phyloP scores from a whole-genome alignment of 2,329 filamentous ascomycete genomes.

The Furcasterigmium sp. region DNA sequence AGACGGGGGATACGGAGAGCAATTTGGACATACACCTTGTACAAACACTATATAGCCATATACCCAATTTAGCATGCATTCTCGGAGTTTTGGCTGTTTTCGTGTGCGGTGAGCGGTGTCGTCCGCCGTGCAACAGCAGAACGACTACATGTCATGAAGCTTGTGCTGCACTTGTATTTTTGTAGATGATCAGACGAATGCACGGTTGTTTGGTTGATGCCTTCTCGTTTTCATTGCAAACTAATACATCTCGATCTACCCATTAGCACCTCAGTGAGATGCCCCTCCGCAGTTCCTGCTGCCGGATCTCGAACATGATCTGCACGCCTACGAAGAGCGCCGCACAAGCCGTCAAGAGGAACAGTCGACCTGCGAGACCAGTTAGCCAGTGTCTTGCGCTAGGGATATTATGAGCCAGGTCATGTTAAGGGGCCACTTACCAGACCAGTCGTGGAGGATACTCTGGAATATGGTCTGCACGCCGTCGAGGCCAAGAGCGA shows the following conservation, averaged over 20 bases:
- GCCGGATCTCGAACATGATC: slow-evolving; percentile 93
- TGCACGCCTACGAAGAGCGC: slow-evolving; percentile 81
- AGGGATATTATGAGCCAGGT: background rate
- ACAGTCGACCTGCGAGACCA: slow-evolving; percentile 53
- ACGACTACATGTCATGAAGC: too few species aligned
- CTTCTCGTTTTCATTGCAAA: too few species aligned
- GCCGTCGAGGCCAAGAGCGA: slow-evolving; percentile 87
- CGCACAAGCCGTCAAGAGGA: slow-evolving; percentile 65
- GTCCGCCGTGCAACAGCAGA: too few species aligned
- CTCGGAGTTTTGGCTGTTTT: too few species aligned
- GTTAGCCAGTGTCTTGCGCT: slow-evolving; percentile 15
- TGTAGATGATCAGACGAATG: too few species aligned
- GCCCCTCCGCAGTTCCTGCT: slow-evolving; percentile 76
- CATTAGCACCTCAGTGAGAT: slow-evolving; percentile 74
- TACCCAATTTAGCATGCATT: too few species aligned
- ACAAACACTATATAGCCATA: too few species aligned
- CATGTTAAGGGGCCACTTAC: slow-evolving; percentile 32
- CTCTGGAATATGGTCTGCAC: slow-evolving; percentile 69
- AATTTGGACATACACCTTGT: too few species aligned
- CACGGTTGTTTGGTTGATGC: too few species aligned
- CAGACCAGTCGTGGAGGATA: slow-evolving; percentile 70
- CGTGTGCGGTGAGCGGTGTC: too few species aligned
- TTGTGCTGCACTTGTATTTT: too few species aligned
- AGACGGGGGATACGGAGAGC: too few species aligned
- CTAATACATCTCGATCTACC: background rate